These are phyloP conservation scores for Hypericum androsaemum DNA, from an alignment of 345 rosid species.

Conservation along the genomic window DNA sequence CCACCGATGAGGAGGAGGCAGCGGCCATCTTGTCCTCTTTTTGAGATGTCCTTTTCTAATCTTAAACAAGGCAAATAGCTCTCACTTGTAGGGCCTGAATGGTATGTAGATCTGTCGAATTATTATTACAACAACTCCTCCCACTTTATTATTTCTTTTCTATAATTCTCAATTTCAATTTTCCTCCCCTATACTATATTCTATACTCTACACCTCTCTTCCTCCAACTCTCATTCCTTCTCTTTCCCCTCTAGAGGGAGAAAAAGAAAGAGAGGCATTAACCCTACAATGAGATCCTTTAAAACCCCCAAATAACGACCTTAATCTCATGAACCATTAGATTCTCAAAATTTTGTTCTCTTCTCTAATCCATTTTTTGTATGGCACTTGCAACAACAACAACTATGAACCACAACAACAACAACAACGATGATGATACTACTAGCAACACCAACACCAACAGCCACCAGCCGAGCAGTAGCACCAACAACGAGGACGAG, in stretches of 20 bases:
- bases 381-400: constrained; percentile 62
- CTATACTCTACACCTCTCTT: neutral
- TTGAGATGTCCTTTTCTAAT: constrained; percentile 62
- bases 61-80: constrained; percentile 26
- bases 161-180: too few species aligned
- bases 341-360: constrained; percentile 14
- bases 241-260: constrained; percentile 11
- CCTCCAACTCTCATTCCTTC: constrained; percentile 16
- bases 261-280: neutral
- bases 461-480: too few species aligned
- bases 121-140: too few species aligned
- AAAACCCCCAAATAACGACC: too few species aligned
- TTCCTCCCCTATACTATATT: too few species aligned
- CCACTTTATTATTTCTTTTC: too few species aligned
- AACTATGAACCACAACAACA: constrained; percentile 38
- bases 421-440: constrained; percentile 18
- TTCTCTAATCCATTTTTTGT: neutral
- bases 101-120: constrained; percentile 36
- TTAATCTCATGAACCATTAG: constrained; percentile 20
- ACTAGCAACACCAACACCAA: constrained; percentile 17
- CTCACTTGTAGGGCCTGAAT: constrained; percentile 31
- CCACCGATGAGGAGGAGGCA: constrained; percentile 9
- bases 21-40: constrained; percentile 38
- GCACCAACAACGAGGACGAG: constrained; percentile 13
- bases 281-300: neutral